phyloP scores from a whole-genome alignment of 2,329 filamentous ascomycete species.

The Talaromyces sp. region DNA sequence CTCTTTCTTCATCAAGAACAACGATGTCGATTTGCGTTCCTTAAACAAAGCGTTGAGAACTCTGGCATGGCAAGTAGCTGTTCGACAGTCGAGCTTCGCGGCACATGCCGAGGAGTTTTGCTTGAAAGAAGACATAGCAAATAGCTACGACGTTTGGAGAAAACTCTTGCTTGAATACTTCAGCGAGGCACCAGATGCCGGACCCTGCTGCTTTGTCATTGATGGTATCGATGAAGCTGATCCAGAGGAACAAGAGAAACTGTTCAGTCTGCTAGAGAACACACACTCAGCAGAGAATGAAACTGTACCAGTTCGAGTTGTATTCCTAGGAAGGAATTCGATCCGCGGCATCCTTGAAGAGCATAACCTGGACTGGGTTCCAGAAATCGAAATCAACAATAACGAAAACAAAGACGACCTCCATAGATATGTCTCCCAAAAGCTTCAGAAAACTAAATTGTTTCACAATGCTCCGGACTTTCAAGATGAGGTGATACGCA shows the following conservation, averaged over 20 bases:
- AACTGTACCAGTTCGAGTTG: neutral
- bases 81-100: neutral
- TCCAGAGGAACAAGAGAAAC: neutral
- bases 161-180: neutral
- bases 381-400: neutral
- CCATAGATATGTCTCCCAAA: neutral
- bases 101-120: neutral
- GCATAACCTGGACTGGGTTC: neutral
- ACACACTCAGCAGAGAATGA: neutral
- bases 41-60: neutral
- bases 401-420: neutral
- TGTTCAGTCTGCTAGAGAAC: neutral
- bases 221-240: neutral
- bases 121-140: neutral
- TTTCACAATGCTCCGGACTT: neutral
- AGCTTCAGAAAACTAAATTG: neutral
- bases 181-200: neutral
- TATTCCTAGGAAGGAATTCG: neutral
- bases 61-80: neutral
- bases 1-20: neutral
- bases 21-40: neutral
- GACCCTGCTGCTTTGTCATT: neutral
- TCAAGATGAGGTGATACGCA: neutral
- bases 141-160: neutral
- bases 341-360: neutral